Evolutionary conservation across 768 basidiomycete species (phyloP).

Genomic region (Tremella yokohamensis): DNA sequence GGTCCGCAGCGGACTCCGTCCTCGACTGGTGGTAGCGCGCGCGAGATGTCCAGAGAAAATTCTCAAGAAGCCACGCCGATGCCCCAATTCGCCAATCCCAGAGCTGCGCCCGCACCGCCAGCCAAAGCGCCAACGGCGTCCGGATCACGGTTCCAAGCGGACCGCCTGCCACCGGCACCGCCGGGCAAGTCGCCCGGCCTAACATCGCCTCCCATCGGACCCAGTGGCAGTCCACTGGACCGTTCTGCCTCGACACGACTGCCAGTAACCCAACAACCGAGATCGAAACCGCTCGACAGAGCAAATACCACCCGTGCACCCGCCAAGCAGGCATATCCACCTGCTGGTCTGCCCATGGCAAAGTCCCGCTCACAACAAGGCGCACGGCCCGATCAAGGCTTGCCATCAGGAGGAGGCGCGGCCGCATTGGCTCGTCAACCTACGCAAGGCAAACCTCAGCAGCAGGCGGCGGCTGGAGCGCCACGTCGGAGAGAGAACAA

Average conservation of each 20-base stretch:
- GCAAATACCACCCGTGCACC: slow-evolving; percentile 81
- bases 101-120: slow-evolving; percentile 47
- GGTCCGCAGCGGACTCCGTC: slow-evolving; percentile 25
- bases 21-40: slow-evolving; percentile 7
- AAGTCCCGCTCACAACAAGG: slow-evolving; percentile 51
- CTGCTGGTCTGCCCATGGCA: slow-evolving; percentile 25
- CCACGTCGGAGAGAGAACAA: slow-evolving; percentile 75
- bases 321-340: slow-evolving; percentile 37
- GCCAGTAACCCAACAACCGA: slow-evolving; percentile 66
- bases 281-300: slow-evolving; percentile 72
- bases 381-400: slow-evolving; percentile 11
- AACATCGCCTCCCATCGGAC: slow-evolving; percentile 37
- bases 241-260: slow-evolving; percentile 68
- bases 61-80: slow-evolving; percentile 27
- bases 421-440: slow-evolving; percentile 47
- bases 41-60: slow-evolving; percentile 42
- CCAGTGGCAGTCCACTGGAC: slow-evolving; percentile 48
- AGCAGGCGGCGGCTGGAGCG: slow-evolving; percentile 64
- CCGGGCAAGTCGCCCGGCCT: slow-evolving; percentile 39
- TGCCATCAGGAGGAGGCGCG: slow-evolving; percentile 62
- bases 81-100: slow-evolving; percentile 45
- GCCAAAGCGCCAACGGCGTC: slow-evolving; percentile 20
- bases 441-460: slow-evolving; percentile 36
- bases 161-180: slow-evolving; percentile 37
- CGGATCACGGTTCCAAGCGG: slow-evolving; percentile 29